Evolutionary conservation across 176 grass and related monocot genomes (phyloP).

Genomic region (Lolium perenne): DNA sequence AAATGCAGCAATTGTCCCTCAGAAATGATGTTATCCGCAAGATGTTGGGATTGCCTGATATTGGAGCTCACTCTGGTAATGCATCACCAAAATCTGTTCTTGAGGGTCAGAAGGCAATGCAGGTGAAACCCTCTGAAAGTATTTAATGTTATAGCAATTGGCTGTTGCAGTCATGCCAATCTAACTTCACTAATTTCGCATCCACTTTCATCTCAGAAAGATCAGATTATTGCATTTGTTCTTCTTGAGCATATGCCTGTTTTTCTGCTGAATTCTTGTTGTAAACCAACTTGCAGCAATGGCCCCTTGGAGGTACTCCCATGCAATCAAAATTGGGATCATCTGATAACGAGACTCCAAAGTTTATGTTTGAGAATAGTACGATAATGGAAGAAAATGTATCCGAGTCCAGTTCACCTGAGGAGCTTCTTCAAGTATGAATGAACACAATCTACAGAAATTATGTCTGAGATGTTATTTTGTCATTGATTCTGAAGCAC

Average conservation of each 20-base stretch:
- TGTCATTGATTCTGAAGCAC: slow-evolving; percentile 27
- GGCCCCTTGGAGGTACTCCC: background rate
- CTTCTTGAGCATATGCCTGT: slow-evolving; percentile 4
- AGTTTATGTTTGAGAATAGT: slow-evolving; percentile 33
- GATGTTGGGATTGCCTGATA: slow-evolving; percentile 66
- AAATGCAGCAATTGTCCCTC: slow-evolving; percentile 77
- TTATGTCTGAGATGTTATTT: slow-evolving; percentile 30
- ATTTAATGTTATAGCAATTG: background rate
- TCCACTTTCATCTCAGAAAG: slow-evolving; percentile 1
- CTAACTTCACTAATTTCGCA: slow-evolving; percentile 1
- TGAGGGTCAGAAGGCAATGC: slow-evolving; percentile 41
- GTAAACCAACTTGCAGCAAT: slow-evolving; percentile 31
- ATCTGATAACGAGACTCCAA: slow-evolving; percentile 46
- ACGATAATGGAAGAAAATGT: slow-evolving; percentile 41
- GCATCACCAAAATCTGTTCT: slow-evolving; percentile 28
- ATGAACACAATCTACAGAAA: slow-evolving; percentile 34
- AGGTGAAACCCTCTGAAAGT: slow-evolving; percentile 32
- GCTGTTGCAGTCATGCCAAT: slow-evolving; percentile 16
- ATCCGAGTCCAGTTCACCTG: slow-evolving; percentile 42
- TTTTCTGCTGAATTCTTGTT: slow-evolving; percentile 22
- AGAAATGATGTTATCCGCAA: slow-evolving; percentile 57
- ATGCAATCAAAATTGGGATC: slow-evolving; percentile 46
- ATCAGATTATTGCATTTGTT: slow-evolving; percentile 15
- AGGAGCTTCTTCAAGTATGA: slow-evolving; percentile 59
- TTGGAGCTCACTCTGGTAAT: slow-evolving; percentile 34